These are phyloP conservation scores for Pseudogymnoascus verrucosus DNA, from an alignment of 2,329 filamentous ascomycete species.

Conservation along the genomic window DNA sequence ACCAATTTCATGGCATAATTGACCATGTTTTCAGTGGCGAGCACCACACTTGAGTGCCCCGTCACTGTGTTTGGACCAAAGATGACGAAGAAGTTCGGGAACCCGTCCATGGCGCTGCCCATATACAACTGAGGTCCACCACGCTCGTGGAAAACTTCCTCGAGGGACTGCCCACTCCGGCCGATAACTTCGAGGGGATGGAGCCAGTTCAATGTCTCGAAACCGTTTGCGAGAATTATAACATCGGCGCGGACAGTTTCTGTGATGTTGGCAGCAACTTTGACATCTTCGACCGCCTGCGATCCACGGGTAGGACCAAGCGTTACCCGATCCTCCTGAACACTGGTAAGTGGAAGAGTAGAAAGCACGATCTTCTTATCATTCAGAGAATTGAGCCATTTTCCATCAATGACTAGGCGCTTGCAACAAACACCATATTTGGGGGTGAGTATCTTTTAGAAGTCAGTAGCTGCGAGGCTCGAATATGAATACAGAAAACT, in stretches of 20 bases:
- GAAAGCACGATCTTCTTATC: conserved; percentile 44
- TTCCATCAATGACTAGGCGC: conserved; percentile 44
- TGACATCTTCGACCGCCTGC: conserved; percentile 24
- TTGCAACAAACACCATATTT: conserved; percentile 51
- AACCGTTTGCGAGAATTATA: conserved; percentile 51
- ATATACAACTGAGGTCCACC: conserved; percentile 52
- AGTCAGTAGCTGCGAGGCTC: not conserved
- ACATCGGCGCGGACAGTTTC: conserved; percentile 44
- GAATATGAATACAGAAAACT: not conserved
- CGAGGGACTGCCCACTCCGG: conserved; percentile 37
- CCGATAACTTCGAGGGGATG: conserved; percentile 46
- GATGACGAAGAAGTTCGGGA: conserved; percentile 52
- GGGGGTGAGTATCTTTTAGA: conserved; percentile 40
- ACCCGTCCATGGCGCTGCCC: conserved; percentile 47
- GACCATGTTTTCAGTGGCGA: conserved; percentile 49
- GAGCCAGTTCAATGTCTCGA: conserved; percentile 45
- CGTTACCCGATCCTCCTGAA: conserved; percentile 40
- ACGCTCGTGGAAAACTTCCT: conserved; percentile 44
- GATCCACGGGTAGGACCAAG: conserved; percentile 43
- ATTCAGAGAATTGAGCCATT: conserved; percentile 42
- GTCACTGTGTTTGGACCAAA: conserved; percentile 53
- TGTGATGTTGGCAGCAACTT: conserved; percentile 17
- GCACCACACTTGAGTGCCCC: conserved; percentile 48
- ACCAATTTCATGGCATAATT: conserved; percentile 47
- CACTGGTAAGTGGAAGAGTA: conserved; percentile 39